Evolutionary conservation across 2,329 filamentous ascomycete species (phyloP).

Genomic region (Dactylonectria macrodidyma): DNA sequence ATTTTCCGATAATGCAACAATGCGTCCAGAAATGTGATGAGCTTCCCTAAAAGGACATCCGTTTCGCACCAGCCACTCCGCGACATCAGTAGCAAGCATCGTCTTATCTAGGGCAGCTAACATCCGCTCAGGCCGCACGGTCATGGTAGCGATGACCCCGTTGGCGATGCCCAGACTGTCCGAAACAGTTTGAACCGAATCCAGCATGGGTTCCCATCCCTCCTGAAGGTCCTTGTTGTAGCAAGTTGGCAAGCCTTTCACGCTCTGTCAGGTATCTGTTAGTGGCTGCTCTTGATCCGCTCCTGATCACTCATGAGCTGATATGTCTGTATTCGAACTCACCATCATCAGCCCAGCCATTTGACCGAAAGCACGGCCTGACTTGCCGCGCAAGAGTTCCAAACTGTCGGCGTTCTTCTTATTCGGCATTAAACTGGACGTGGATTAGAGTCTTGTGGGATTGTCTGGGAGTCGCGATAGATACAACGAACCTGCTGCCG

Average conservation of each 20-base stretch:
- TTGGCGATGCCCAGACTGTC: slow-evolving; percentile 83
- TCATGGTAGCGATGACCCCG: slow-evolving; percentile 78
- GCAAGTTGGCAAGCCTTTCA: slow-evolving; percentile 75
- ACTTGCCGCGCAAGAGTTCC: slow-evolving; percentile 79
- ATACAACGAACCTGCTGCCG: slow-evolving; percentile 62
- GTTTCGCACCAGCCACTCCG: slow-evolving; percentile 73
- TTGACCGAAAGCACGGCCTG: slow-evolving; percentile 82
- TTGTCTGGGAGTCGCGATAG: too few relatives aligned
- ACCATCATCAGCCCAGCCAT: slow-evolving; percentile 81
- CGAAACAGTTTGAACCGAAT: slow-evolving; percentile 80
- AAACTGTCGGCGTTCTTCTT: slow-evolving; percentile 88
- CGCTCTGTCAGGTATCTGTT: slow-evolving; percentile 54
- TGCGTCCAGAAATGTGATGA: slow-evolving; percentile 81
- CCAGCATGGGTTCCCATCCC: slow-evolving; percentile 81
- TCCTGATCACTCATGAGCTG: too few relatives aligned
- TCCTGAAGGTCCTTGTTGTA: slow-evolving; percentile 89
- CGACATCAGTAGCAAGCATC: slow-evolving; percentile 80
- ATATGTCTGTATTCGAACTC: slow-evolving; percentile 20
- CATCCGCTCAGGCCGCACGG: slow-evolving; percentile 79
- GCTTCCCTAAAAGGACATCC: slow-evolving; percentile 84
- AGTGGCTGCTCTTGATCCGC: too few relatives aligned
- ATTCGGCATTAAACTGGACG: slow-evolving; percentile 79
- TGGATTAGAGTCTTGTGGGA: too few relatives aligned
- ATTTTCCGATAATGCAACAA: slow-evolving; percentile 80
- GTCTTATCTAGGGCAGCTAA: slow-evolving; percentile 77